Evolutionary conservation across 352 stramenopile species (phyloP).

Genomic region (Globisporangium viniferum): DNA sequence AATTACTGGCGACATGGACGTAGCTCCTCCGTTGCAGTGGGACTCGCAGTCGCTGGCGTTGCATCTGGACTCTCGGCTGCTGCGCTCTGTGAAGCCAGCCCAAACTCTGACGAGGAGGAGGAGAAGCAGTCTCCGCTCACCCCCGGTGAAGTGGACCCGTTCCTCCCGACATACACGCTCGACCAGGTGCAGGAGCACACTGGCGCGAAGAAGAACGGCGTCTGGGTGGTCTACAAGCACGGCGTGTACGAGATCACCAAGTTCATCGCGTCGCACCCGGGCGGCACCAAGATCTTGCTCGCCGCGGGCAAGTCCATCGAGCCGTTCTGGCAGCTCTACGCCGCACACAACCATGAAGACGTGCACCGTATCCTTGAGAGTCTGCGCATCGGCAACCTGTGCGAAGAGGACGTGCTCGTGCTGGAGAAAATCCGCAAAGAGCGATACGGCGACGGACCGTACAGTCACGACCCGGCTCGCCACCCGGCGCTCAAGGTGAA

Average conservation of each 20-base stretch:
- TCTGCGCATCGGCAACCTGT: conserved; percentile 88
- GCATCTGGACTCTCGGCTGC: not conserved
- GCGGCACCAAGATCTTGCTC: conserved; percentile 88
- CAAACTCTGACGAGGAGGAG: conserved; percentile 2
- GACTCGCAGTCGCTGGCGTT: conserved; percentile 8
- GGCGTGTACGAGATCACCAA: conserved; percentile 97
- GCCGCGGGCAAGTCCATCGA: conserved; percentile 85
- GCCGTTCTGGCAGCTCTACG: conserved; percentile 96
- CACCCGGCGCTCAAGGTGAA: conserved; percentile 90
- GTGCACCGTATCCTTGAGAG: conserved; percentile 91
- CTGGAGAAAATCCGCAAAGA: conserved; percentile 82
- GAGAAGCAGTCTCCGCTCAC: conserved; percentile 5
- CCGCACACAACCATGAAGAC: conserved; percentile 93
- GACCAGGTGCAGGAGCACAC: conserved; percentile 74
- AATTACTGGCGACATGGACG: not conserved
- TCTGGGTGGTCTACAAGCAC: conserved; percentile 93
- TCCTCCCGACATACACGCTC: conserved; percentile 65
- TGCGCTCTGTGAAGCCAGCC: conserved; percentile 19
- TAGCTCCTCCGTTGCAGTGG: not conserved
- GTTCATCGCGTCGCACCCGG: conserved; percentile 94
- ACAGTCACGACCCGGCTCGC: conserved; percentile 90
- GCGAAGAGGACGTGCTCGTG: conserved; percentile 85
- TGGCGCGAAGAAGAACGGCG: conserved; percentile 63
- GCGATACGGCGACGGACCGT: conserved; percentile 88
- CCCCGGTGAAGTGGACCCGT: conserved; percentile 30